phyloP scores from a whole-genome alignment of 2,329 filamentous ascomycete genomes.

The Aspergillus sp. region DNA sequence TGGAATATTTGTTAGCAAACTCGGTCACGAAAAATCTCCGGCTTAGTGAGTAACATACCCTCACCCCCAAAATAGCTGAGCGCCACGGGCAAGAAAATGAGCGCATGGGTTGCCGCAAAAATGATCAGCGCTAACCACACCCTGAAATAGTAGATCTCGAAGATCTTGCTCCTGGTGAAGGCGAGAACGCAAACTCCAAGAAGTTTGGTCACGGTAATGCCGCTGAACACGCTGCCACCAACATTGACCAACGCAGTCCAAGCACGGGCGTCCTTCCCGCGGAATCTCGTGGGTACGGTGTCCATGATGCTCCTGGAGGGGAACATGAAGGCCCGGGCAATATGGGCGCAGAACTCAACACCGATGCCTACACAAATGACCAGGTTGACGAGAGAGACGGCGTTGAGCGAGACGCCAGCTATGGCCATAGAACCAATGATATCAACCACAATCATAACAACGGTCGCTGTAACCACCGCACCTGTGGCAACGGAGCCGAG shows the following conservation, averaged over 20 bases:
- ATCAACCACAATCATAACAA: constrained; percentile 89
- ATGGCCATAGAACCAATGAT: constrained; percentile 95
- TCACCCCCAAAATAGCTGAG: constrained; percentile 82
- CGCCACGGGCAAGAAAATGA: constrained; percentile 88
- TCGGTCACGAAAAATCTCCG: not conserved
- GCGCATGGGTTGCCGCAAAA: constrained; percentile 82
- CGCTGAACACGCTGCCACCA: constrained; percentile 89
- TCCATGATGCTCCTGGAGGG: constrained; percentile 81
- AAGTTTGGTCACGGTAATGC: constrained; percentile 94
- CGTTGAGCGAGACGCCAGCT: constrained; percentile 85
- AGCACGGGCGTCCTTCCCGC: constrained; percentile 77
- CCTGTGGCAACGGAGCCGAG: constrained; percentile 83
- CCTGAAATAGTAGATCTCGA: constrained; percentile 98
- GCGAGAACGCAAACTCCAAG: constrained; percentile 88
- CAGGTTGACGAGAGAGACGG: constrained; percentile 90
- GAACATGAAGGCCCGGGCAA: constrained; percentile 94
- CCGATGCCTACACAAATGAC: constrained; percentile 96
- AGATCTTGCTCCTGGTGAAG: constrained; percentile 96
- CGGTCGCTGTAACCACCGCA: constrained; percentile 77
- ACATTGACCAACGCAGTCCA: constrained; percentile 96
- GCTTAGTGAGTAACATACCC: constrained; percentile 48
- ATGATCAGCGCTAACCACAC: constrained; percentile 91
- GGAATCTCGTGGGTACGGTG: constrained; percentile 72
- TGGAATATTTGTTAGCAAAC: constrained; percentile 26
- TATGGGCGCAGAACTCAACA: constrained; percentile 96